Base-by-base conservation (phyloP, 75 land plant species). In the Cupressus sempervirens region DNA sequence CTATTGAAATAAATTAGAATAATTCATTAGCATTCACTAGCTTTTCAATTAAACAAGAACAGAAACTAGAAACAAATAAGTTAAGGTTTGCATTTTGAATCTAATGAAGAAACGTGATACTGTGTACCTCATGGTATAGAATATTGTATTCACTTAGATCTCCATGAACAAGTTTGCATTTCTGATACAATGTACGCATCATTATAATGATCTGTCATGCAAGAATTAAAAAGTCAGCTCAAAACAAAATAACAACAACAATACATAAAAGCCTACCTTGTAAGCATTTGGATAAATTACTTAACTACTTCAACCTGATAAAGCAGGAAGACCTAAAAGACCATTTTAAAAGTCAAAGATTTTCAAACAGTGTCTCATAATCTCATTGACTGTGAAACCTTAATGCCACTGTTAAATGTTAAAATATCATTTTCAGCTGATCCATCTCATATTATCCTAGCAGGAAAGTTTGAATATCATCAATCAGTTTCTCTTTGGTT, bases 91-190 rank as follows among this genome's bases (percentile, higher is more conserved):
- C 13, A n/a, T 45, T 79, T 79, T 45, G 41, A 10, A 45, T 45
- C 23, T 79, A 45, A 43, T 4, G 8, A 40, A 79, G 29, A 79
- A 29, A 79, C 29, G 1, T 48, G 46, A 23, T 29, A 16, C 46
- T 2, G 4, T 46, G 41, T 70, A 97, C 99, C 98, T 96, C 99
- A 89, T 85, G 91, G 87, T 96, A 97, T 52, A 97, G 93, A 74
- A 97, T 94, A 86, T 97, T 97, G 87, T 96, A 97, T 85, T 97
- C 99, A 87, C 99, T 97, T 79, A 97, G 89, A 88, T 97, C 99
- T 82, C 99, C 98, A 92, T 97, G 99, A 6, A 97, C 99, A 72
- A 97, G 86, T 82, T 93, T 94, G 92, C 99, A 97, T 76, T 92
- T 94, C 86, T 97, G 98, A 86, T 92, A 97, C 84, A 97, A 90